Percentiles rank a stretch among this genome's conserved stretches.
These are phyloP conservation scores for Pichia sp. DNA, from an alignment of 1,139 yeast species.

Conservation along the genomic window DNA sequence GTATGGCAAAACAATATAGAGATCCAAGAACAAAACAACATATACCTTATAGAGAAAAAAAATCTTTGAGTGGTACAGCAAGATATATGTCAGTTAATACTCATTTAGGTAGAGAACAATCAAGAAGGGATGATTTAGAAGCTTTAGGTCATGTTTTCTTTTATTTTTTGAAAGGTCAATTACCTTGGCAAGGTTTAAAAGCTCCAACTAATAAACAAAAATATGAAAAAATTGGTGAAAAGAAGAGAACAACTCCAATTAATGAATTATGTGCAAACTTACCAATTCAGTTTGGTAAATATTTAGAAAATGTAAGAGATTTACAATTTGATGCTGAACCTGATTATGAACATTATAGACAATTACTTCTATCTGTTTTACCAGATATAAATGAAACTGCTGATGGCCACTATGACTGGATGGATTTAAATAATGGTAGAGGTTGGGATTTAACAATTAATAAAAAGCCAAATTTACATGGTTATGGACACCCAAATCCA, in stretches of 20 bases:
- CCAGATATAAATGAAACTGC: conserved; percentile 50
- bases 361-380: conserved; percentile 54
- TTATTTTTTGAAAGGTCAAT: conserved; percentile 85
- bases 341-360: conserved; percentile 67
- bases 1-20: conserved; percentile 64
- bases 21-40: conserved; percentile 56
- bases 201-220: conserved; percentile 97
- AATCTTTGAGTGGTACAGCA: conserved; percentile 92
- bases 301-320: conserved; percentile 63
- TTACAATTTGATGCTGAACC: conserved; percentile 74
- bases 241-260: conserved; percentile 66
- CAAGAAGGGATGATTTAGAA: conserved; percentile 92
- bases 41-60: conserved; percentile 66
- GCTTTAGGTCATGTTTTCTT: conserved; percentile 93
- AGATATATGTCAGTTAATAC: conserved; percentile 97
- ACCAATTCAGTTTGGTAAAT: conserved; percentile 75
- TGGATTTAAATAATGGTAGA: conserved; percentile 71
- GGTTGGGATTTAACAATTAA: conserved; percentile 81
- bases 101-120: conserved; percentile 94
- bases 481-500: conserved; percentile 70
- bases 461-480: conserved; percentile 75
- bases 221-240: conserved; percentile 89
- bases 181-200: conserved; percentile 98
- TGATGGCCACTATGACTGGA: conserved; percentile 79
- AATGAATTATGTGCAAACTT: conserved; percentile 60